phyloP scores from a whole-genome alignment of 345 rosid genomes.

The Anastatica hierochuntica region DNA sequence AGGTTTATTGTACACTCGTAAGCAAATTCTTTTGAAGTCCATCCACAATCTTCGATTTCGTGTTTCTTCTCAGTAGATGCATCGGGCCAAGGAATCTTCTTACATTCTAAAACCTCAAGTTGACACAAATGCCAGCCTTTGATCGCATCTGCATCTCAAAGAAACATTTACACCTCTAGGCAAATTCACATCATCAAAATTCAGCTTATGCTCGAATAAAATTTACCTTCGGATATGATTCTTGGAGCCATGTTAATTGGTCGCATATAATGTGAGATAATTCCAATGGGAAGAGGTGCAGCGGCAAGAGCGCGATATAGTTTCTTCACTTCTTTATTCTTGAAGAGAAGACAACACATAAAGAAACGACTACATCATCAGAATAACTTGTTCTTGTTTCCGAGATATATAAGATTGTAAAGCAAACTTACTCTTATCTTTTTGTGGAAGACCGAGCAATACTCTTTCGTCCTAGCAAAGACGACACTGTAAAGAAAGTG shows the following conservation, averaged over 20 bases:
- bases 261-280: conserved; percentile 84
- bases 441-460: conserved; percentile 72
- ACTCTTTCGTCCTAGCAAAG: conserved; percentile 65
- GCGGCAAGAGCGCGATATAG: conserved; percentile 82
- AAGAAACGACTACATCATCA: background rate
- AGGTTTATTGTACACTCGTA: conserved; percentile 86
- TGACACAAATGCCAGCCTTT: conserved; percentile 80
- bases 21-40: conserved; percentile 54
- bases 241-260: conserved; percentile 79
- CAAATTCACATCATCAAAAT: background rate
- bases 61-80: conserved; percentile 39
- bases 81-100: conserved; percentile 68
- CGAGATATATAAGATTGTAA: background rate
- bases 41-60: conserved; percentile 50
- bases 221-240: conserved; percentile 66
- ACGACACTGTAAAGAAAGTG: conserved; percentile 61
- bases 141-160: conserved; percentile 41
- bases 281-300: conserved; percentile 65
- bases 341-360: background rate
- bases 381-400: background rate
- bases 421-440: conserved; percentile 54
- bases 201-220: too few species aligned
- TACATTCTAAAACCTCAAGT: conserved; percentile 82
- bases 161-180: background rate
- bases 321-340: conserved; percentile 82